phyloP scores from a whole-genome alignment of 176 grass and related monocot genomes.

The Avena insularis region DNA sequence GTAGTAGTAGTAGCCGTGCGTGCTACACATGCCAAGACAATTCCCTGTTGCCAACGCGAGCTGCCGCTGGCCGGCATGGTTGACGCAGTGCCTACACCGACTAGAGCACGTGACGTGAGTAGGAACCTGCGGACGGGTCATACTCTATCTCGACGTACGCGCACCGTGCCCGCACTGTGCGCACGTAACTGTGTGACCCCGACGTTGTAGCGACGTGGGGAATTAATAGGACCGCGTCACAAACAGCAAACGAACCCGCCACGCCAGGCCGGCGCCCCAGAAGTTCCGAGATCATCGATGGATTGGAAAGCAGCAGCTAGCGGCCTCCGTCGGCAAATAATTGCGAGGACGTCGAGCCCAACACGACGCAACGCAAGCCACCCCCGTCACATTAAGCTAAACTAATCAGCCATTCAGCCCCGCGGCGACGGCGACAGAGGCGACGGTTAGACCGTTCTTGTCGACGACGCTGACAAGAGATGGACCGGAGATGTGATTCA shows the following conservation, averaged over 20 bases:
- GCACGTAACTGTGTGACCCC: background rate
- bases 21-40: no score
- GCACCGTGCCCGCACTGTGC: background rate
- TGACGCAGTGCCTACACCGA: background rate
- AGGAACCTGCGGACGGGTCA: background rate
- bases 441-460: background rate
- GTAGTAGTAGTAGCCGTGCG: no score
- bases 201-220: background rate
- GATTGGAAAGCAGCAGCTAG: background rate
- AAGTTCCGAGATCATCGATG: no score
- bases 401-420: background rate
- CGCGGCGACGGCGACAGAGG: slow-evolving; percentile 23
- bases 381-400: background rate
- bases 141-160: background rate
- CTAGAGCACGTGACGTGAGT: background rate
- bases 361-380: background rate
- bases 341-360: background rate
- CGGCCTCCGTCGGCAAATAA: background rate
- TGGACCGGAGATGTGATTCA: background rate
- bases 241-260: background rate
- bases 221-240: background rate
- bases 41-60: no score
- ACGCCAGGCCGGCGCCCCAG: no score
- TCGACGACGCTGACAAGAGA: slow-evolving; percentile 31
- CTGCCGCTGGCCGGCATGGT: background rate